Evolutionary conservation across 768 basidiomycete species (phyloP).

Genomic region (Goffeauzyma gilvescens): DNA sequence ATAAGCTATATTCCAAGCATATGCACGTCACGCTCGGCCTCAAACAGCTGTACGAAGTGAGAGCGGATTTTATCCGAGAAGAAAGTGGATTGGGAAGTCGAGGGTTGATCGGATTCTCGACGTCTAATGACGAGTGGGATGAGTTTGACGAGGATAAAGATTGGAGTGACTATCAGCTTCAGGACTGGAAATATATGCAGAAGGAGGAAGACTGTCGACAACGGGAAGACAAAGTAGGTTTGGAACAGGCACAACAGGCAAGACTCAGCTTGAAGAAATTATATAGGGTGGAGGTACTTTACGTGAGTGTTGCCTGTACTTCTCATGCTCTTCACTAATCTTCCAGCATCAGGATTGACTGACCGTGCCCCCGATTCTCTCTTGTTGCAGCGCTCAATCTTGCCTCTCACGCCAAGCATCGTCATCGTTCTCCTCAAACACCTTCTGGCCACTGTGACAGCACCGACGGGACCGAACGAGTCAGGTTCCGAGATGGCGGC

Average conservation of each 20-base stretch:
- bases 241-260: slow-evolving; percentile 19
- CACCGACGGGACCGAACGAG: too few species aligned
- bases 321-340: neutral
- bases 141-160: slow-evolving; percentile 15
- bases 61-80: slow-evolving; percentile 83
- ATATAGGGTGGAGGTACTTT: slow-evolving; percentile 77
- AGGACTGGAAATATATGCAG: slow-evolving; percentile 15
- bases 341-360: neutral
- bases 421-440: slow-evolving; percentile 85
- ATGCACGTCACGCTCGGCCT: slow-evolving; percentile 75
- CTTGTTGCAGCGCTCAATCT: slow-evolving; percentile 48
- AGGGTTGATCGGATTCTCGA: slow-evolving; percentile 27
- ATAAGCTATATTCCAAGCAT: slow-evolving; percentile 68
- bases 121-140: slow-evolving; percentile 3
- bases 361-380: neutral
- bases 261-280: slow-evolving; percentile 51
- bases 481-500: slow-evolving; percentile 3
- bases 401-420: slow-evolving; percentile 71
- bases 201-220: slow-evolving; percentile 28
- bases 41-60: slow-evolving; percentile 83
- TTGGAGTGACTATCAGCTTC: slow-evolving; percentile 6
- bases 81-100: slow-evolving; percentile 64
- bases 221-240: slow-evolving; percentile 7
- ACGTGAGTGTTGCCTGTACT: slow-evolving; percentile 41
- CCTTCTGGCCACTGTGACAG: slow-evolving; percentile 77